Conservation (phyloP, 2,329 filamentous ascomycete species). For the Fusarium tricinctum region DNA sequence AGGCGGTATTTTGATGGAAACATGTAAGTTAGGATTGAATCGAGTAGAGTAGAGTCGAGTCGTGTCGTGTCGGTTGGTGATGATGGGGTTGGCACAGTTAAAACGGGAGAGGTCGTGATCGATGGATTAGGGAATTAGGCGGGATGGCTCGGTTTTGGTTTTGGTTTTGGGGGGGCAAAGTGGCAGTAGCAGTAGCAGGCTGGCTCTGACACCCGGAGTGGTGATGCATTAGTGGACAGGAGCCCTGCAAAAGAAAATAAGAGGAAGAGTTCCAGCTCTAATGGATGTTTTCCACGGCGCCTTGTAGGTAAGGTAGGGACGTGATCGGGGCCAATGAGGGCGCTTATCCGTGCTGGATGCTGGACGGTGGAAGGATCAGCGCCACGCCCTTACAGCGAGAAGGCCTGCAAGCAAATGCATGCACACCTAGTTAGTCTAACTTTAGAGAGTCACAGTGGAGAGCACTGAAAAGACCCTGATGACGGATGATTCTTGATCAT, state of each 20-base stretch:
- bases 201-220: slow-evolving; percentile 37
- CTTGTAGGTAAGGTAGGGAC: slow-evolving; percentile 47
- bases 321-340: slow-evolving; percentile 52
- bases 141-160: slow-evolving; percentile 24
- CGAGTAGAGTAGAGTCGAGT: slow-evolving; percentile 42
- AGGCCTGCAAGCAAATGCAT: slow-evolving; percentile 11
- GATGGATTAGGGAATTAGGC: slow-evolving; percentile 26
- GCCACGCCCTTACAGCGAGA: slow-evolving; percentile 47
- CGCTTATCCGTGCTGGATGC: slow-evolving; percentile 33
- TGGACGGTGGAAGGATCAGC: slow-evolving; percentile 27
- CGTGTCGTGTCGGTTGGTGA: slow-evolving; percentile 41
- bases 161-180: slow-evolving; percentile 32
- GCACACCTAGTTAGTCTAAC: not conserved
- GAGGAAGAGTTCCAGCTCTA: slow-evolving; percentile 47
- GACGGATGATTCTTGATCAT: slow-evolving; percentile 34
- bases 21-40: slow-evolving; percentile 60
- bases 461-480: slow-evolving; percentile 31
- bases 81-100: slow-evolving; percentile 37
- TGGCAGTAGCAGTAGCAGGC: slow-evolving; percentile 25
- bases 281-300: slow-evolving; percentile 28
- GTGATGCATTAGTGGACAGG: slow-evolving; percentile 54
- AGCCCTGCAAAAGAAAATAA: slow-evolving; percentile 49
- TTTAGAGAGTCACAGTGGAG: slow-evolving; percentile 13
- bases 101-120: slow-evolving; percentile 39
- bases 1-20: slow-evolving; percentile 58